A percentile compares a stretch with the other conserved stretches of the same genome.
Evolutionary conservation across 1,139 yeast species (phyloP).

Genomic region (Blastobotrys apis): DNA sequence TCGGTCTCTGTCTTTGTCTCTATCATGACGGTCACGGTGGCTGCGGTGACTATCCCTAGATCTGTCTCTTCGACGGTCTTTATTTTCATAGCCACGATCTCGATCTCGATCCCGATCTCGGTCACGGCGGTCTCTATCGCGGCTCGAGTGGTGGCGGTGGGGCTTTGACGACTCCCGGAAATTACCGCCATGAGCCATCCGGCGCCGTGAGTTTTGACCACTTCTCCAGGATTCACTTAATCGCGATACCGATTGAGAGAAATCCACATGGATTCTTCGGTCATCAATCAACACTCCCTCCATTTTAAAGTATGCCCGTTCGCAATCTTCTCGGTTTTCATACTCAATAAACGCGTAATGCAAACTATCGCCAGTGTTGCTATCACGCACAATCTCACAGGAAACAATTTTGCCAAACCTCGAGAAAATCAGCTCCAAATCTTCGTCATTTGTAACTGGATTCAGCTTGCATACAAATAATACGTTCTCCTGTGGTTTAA

Average conservation of each 20-base stretch:
- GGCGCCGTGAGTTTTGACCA: slow-evolving; percentile 18
- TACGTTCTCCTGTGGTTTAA: slow-evolving; percentile 57
- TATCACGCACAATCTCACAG: slow-evolving; percentile 49
- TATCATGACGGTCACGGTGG: slow-evolving; percentile 10
- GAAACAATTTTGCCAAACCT: slow-evolving; percentile 54
- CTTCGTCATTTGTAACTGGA: slow-evolving; percentile 53
- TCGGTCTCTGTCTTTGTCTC: slow-evolving; percentile 14
- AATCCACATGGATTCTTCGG: slow-evolving; percentile 59
- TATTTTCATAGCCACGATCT: neutral
- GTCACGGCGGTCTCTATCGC: slow-evolving; percentile 8
- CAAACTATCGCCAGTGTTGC: slow-evolving; percentile 46
- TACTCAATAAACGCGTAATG: slow-evolving; percentile 64
- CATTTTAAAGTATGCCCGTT: slow-evolving; percentile 56
- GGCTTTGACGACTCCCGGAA: neutral
- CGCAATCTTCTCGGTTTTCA: slow-evolving; percentile 47
- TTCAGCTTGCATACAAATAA: slow-evolving; percentile 62
- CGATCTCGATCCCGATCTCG: neutral
- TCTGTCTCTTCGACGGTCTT: neutral
- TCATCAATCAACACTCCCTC: slow-evolving; percentile 62
- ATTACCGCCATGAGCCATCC: slow-evolving; percentile 15
- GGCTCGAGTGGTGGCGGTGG: slow-evolving; percentile 10
- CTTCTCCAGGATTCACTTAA: slow-evolving; percentile 24
- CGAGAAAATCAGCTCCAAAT: slow-evolving; percentile 50
- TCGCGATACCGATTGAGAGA: slow-evolving; percentile 51
- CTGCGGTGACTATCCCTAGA: slow-evolving; percentile 10